phyloP scores from a whole-genome alignment of 306 rosid species.

The Sesbania bispinosa region DNA sequence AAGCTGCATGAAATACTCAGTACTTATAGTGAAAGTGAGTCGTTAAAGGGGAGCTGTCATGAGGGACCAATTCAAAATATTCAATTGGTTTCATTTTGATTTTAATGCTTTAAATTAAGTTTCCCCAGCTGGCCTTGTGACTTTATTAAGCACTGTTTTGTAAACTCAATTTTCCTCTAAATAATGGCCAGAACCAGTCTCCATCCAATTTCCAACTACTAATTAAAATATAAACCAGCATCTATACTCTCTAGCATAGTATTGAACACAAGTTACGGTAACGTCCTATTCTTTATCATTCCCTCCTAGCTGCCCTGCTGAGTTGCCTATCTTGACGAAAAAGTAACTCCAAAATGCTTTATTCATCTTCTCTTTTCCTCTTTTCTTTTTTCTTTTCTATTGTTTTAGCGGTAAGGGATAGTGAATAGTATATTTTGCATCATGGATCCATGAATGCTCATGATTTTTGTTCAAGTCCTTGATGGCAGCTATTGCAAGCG shows the following conservation, averaged over 20 bases:
- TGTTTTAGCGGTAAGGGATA: constrained; percentile 7
- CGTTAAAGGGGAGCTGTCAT: constrained; percentile 69
- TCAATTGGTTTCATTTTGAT: constrained; percentile 23
- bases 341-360: constrained; percentile 39
- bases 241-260: constrained; percentile 7
- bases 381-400: background rate
- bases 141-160: background rate
- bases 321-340: constrained; percentile 45
- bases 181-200: constrained; percentile 19
- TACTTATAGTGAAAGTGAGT: constrained; percentile 54
- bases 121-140: constrained; percentile 49
- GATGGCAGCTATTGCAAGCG: constrained; percentile 19
- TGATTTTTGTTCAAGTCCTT: constrained; percentile 19
- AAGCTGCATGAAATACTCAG: constrained; percentile 27
- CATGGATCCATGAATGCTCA: constrained; percentile 9
- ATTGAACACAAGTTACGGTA: background rate
- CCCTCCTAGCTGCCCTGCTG: background rate
- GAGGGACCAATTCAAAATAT: constrained; percentile 46
- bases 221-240: constrained; percentile 10
- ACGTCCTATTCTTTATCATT: constrained; percentile 18
- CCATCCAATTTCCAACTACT: constrained; percentile 37
- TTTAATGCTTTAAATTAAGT: constrained; percentile 27
- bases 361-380: background rate
- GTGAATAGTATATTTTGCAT: constrained; percentile 9
- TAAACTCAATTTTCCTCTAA: constrained; percentile 5